These are phyloP conservation scores for Trichophyton verrucosum DNA, from an alignment of 2,329 filamentous ascomycete species.

Conservation along the genomic window DNA sequence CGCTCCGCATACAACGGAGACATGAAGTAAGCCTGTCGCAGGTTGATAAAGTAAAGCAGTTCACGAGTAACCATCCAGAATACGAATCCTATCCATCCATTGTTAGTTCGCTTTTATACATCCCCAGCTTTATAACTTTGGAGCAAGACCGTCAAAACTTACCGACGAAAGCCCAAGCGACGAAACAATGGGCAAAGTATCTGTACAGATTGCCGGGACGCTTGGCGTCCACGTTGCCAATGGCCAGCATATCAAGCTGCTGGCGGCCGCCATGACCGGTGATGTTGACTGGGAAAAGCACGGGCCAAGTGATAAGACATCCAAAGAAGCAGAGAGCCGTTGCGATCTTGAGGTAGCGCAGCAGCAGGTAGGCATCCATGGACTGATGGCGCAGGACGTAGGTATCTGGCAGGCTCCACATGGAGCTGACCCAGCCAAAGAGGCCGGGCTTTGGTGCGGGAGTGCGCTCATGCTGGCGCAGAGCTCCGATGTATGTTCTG, in stretches of 20 bases:
- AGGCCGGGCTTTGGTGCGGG: slow-evolving; percentile 48
- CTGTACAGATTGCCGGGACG: slow-evolving; percentile 42
- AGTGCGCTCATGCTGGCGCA: slow-evolving; percentile 44
- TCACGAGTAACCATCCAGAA: slow-evolving; percentile 82
- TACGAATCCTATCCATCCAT: slow-evolving; percentile 48
- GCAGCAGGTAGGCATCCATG: slow-evolving; percentile 79
- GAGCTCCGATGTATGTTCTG: slow-evolving; percentile 42
- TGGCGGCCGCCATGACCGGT: slow-evolving; percentile 56
- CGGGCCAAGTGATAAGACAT: slow-evolving; percentile 70
- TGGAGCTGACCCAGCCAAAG: slow-evolving; percentile 55
- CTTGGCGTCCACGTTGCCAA: slow-evolving; percentile 52
- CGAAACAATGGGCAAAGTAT: slow-evolving; percentile 69
- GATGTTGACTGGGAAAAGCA: slow-evolving; percentile 77
- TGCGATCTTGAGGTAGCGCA: slow-evolving; percentile 73
- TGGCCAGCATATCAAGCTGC: slow-evolving; percentile 66
- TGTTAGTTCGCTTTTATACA: too few species aligned
- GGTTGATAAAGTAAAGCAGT: slow-evolving; percentile 79
- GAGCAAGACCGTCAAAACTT: not conserved
- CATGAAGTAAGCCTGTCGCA: slow-evolving; percentile 83
- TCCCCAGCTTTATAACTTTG: too few species aligned
- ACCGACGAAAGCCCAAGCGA: slow-evolving; percentile 70
- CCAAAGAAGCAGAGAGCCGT: slow-evolving; percentile 73
- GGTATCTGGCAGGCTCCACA: slow-evolving; percentile 58
- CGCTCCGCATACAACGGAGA: slow-evolving; percentile 73
- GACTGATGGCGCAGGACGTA: slow-evolving; percentile 83